Evolutionary conservation across 2,329 filamentous ascomycete genomes (phyloP).

Genomic region (Dryadomyces quercivorus): DNA sequence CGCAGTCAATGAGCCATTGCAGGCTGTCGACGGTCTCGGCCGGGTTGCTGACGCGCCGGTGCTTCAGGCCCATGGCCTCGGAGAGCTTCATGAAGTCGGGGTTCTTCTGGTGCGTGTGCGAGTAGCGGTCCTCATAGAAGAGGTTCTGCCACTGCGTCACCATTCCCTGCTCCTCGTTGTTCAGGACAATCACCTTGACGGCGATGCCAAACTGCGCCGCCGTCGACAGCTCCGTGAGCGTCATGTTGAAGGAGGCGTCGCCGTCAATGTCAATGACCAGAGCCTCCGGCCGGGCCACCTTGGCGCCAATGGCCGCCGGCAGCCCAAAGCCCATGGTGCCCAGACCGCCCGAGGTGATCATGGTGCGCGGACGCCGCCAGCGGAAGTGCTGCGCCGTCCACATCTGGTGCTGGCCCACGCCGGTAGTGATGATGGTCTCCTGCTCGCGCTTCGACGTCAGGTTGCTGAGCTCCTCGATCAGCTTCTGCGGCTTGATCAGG

Average conservation of each 20-base stretch:
- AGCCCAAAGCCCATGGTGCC: constrained; percentile 95
- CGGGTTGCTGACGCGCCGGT: constrained; percentile 57
- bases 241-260: constrained; percentile 99
- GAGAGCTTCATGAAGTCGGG: constrained; percentile 92
- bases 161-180: constrained; percentile 98
- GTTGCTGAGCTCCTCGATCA: constrained; percentile 83
- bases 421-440: constrained; percentile 78
- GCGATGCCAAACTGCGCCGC: constrained; percentile 94
- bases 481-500: constrained; percentile 84
- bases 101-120: constrained; percentile 88
- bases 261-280: constrained; percentile 94
- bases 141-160: constrained; percentile 97
- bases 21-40: constrained; percentile 67
- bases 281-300: constrained; percentile 65
- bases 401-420: constrained; percentile 98
- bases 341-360: constrained; percentile 93
- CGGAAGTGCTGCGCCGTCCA: constrained; percentile 96
- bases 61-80: constrained; percentile 80
- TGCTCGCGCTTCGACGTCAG: constrained; percentile 71
- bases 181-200: constrained; percentile 86
- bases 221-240: constrained; percentile 85
- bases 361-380: constrained; percentile 81
- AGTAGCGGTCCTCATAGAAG: constrained; percentile 88
- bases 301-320: constrained; percentile 88
- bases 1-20: constrained; percentile 76